Percentiles rank a stretch among this genome's conserved stretches.
These are phyloP conservation scores for Metarhizium anisopliae DNA, from an alignment of 2,329 filamentous ascomycete species.

Conservation along the genomic window DNA sequence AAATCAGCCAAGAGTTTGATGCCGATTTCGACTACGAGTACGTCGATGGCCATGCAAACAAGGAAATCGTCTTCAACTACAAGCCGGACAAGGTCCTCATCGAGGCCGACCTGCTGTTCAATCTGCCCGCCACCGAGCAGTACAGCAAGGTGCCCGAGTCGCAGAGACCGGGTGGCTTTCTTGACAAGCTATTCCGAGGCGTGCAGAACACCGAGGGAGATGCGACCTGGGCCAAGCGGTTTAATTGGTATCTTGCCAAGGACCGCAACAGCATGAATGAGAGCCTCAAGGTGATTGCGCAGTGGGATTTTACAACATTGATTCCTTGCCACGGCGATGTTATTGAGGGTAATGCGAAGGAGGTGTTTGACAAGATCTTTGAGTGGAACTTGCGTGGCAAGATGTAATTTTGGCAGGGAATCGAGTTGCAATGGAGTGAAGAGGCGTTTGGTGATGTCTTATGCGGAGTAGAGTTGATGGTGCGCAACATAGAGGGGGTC, in stretches of 20 bases:
- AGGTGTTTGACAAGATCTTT: constrained; percentile 68
- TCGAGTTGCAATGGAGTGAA: not conserved
- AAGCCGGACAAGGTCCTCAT: constrained; percentile 72
- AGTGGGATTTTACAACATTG: constrained; percentile 78
- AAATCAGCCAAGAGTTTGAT: constrained; percentile 71
- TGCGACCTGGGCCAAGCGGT: constrained; percentile 68
- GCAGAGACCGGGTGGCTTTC: constrained; percentile 24
- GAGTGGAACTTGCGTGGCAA: constrained; percentile 63
- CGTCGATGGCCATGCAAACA: constrained; percentile 69
- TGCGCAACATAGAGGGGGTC: not conserved
- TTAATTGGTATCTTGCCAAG: constrained; percentile 65
- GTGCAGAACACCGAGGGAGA: constrained; percentile 55
- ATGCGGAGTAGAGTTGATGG: not conserved
- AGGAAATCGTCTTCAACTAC: constrained; percentile 82
- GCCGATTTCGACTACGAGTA: constrained; percentile 80
- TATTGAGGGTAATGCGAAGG: constrained; percentile 65
- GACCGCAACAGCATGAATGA: constrained; percentile 62
- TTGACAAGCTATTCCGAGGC: constrained; percentile 35
- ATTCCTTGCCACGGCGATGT: constrained; percentile 93
- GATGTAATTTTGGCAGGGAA: constrained; percentile 9
- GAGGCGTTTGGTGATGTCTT: not conserved
- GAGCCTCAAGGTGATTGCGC: constrained; percentile 58
- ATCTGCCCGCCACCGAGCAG: constrained; percentile 80
- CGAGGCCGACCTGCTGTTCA: constrained; percentile 86
- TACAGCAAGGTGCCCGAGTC: constrained; percentile 57